Evolutionary conservation across 1,284 basidiomycete genomes (phyloP).

Genomic region (Agaricales sp.): DNA sequence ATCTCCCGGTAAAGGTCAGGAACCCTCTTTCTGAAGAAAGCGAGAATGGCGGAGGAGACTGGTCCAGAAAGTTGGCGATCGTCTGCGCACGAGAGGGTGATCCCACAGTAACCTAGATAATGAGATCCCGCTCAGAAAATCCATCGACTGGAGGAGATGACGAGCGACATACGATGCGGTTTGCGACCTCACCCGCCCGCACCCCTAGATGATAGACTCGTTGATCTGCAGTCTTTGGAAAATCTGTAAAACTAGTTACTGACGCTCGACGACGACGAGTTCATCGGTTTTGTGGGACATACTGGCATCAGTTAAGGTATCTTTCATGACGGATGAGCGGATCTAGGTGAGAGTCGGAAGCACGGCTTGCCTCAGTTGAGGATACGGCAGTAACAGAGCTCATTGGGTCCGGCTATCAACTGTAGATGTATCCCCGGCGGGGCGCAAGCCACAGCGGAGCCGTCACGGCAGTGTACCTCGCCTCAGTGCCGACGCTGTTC

Average conservation of each 20-base stretch:
- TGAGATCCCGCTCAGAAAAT: neutral
- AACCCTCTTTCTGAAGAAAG: constrained; percentile 70
- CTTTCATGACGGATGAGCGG: constrained; percentile 42
- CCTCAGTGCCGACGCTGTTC: no score
- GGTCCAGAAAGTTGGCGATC: constrained; percentile 55
- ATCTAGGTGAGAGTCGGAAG: neutral
- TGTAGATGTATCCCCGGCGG: no score
- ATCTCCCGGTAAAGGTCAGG: constrained; percentile 71
- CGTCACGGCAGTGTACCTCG: no score
- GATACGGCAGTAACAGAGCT: neutral
- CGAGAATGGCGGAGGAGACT: constrained; percentile 44
- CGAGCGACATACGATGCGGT: constrained; percentile 57
- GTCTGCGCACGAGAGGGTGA: constrained; percentile 56
- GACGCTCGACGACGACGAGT: constrained; percentile 3
- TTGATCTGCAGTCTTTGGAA: constrained; percentile 58
- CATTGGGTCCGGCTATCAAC: no score
- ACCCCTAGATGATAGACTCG: constrained; percentile 75
- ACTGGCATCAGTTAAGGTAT: constrained; percentile 51
- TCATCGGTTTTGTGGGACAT: no score
- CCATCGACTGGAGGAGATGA: neutral
- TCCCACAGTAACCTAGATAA: constrained; percentile 75
- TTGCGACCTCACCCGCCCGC: constrained; percentile 67
- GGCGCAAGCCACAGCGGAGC: no score
- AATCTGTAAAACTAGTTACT: constrained; percentile 35
- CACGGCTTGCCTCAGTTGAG: constrained; percentile 3